A percentile compares a stretch with the other conserved stretches of the same genome.
These are phyloP conservation scores for Tranzscheliella williamsii DNA, from an alignment of 1,284 basidiomycete species.

Conservation along the genomic window DNA sequence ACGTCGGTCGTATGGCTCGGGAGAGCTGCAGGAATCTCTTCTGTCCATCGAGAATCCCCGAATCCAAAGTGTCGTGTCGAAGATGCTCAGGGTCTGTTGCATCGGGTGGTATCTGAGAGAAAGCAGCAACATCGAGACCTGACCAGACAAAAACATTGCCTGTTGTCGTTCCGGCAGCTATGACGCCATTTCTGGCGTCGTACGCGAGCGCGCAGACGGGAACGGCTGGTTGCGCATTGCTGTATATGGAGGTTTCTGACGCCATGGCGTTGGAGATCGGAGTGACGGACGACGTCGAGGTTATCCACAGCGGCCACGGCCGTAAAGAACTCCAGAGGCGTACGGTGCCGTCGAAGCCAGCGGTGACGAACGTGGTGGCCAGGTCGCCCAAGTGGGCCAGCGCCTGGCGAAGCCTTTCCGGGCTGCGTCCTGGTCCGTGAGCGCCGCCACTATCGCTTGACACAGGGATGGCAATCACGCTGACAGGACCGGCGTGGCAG, in stretches of 20 bases:
- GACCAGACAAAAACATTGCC: conserved; percentile 54
- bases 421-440: conserved; percentile 45
- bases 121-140: conserved; percentile 31
- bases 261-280: conserved; percentile 10
- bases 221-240: conserved; percentile 7
- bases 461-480: conserved; percentile 45
- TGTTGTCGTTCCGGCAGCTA: conserved; percentile 43
- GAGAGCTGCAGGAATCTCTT: conserved; percentile 7
- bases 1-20: conserved; percentile 8
- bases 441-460: conserved; percentile 46
- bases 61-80: conserved; percentile 4
- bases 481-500: conserved; percentile 41
- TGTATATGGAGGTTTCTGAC: conserved; percentile 3
- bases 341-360: conserved; percentile 54
- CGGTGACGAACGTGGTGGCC: conserved; percentile 50
- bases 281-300: conserved; percentile 13
- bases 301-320: conserved; percentile 45
- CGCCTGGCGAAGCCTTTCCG: conserved; percentile 46
- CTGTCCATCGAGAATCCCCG: conserved; percentile 21
- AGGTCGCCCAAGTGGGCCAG: conserved; percentile 46
- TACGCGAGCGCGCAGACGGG: conserved; percentile 47
- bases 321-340: conserved; percentile 48
- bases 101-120: conserved; percentile 32
- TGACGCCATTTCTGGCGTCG: conserved; percentile 40
- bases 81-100: conserved; percentile 30